A percentile compares a stretch with the other conserved stretches of the same genome.
These are phyloP conservation scores for Hordeum vulgare DNA, from an alignment of 176 grass and related monocot species.

Conservation along the genomic window DNA sequence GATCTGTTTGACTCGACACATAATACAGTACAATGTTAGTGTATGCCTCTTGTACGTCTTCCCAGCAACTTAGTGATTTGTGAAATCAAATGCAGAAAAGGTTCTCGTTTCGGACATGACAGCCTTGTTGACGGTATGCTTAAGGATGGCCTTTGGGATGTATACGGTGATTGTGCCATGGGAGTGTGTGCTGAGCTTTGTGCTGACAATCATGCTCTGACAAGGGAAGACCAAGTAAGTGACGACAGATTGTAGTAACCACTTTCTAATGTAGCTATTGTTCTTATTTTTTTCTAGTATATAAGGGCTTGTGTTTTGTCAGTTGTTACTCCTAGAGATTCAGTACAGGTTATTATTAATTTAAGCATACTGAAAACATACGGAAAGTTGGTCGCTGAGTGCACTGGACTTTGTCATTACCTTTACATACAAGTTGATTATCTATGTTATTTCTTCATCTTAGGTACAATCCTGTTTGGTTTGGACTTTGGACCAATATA, in stretches of 20 bases:
- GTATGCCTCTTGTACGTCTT: neutral
- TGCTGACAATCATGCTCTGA: constrained; percentile 81
- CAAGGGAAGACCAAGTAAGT: constrained; percentile 81
- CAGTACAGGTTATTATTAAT: neutral
- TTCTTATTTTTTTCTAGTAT: neutral
- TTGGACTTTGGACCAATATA: neutral
- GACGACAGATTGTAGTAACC: neutral
- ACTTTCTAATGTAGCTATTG: neutral
- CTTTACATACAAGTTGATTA: neutral
- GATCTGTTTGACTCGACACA: neutral
- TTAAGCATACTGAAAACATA: neutral
- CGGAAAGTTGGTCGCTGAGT: neutral
- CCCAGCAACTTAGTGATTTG: neutral
- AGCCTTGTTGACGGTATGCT: constrained; percentile 86
- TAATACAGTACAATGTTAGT: neutral
- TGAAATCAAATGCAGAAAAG: constrained; percentile 56
- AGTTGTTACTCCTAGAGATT: neutral
- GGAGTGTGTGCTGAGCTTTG: constrained; percentile 88
- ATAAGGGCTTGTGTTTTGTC: neutral
- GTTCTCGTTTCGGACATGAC: constrained; percentile 88
- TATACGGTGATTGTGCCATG: constrained; percentile 77
- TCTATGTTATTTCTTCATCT: neutral
- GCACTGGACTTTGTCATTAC: neutral
- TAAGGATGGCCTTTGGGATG: constrained; percentile 97
- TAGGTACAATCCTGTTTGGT: neutral